A percentile compares a stretch with the other conserved stretches of the same genome.
Conservation (phyloP, 2,329 filamentous ascomycete species). For the Colletotrichum sp. region DNA sequence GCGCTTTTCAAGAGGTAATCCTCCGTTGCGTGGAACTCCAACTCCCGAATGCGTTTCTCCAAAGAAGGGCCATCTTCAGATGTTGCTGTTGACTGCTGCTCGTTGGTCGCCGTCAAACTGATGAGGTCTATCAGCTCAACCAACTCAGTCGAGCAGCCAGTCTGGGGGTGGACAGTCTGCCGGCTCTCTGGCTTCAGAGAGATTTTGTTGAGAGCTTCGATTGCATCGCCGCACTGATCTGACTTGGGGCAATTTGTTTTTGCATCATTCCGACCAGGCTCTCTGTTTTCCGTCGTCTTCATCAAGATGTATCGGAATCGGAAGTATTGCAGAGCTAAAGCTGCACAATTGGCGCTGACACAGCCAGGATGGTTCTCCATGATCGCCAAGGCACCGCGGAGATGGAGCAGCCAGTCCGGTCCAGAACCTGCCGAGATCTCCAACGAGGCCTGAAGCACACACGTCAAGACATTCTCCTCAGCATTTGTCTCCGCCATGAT, state of each 20-base stretch:
- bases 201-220: background rate
- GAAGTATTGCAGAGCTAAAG: background rate
- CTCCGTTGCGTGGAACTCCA: background rate
- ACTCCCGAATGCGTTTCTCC: background rate
- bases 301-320: conserved; percentile 1
- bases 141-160: background rate
- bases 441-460: conserved; percentile 1
- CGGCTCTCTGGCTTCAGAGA: background rate
- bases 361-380: background rate
- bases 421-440: background rate
- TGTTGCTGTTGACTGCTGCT: background rate
- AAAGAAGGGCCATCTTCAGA: background rate
- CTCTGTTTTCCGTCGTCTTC: background rate
- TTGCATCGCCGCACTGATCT: background rate
- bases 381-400: background rate
- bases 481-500: background rate
- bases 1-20: conserved; percentile 2
- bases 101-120: background rate
- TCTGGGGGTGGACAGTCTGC: background rate
- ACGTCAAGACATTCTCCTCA: background rate
- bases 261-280: background rate
- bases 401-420: background rate
- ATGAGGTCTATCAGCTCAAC: background rate
- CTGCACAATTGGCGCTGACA: background rate
- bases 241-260: background rate